A percentile compares a stretch with the other conserved stretches of the same genome.
These are phyloP conservation scores for Antarctomyces pellizariae DNA, from an alignment of 495 filamentous ascomycete genomes.

Conservation along the genomic window DNA sequence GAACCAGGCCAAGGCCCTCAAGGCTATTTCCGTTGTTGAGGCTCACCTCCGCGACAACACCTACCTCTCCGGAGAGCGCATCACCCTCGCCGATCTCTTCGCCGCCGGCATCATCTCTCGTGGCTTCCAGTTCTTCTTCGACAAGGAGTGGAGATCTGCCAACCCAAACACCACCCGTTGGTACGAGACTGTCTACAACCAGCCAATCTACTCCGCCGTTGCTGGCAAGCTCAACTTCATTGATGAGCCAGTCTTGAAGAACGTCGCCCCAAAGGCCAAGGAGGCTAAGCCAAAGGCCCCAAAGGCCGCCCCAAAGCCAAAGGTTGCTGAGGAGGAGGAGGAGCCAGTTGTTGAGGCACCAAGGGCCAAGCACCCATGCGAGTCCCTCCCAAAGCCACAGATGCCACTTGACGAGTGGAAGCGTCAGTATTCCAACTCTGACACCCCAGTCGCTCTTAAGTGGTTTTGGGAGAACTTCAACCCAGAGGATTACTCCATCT, in stretches of 20 bases:
- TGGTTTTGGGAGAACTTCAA: slow-evolving; percentile 98
- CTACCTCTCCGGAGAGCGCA: slow-evolving; percentile 90
- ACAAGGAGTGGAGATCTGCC: slow-evolving; percentile 58
- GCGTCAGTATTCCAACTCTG: slow-evolving; percentile 93
- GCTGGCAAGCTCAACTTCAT: slow-evolving; percentile 49
- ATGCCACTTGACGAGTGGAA: slow-evolving; percentile 91
- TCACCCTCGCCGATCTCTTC: slow-evolving; percentile 91
- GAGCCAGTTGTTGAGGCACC: slow-evolving; percentile 46
- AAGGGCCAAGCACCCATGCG: slow-evolving; percentile 92
- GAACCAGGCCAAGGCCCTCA: slow-evolving; percentile 35
- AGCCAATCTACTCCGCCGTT: slow-evolving; percentile 67
- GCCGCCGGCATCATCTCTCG: slow-evolving; percentile 50
- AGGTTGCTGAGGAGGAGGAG: slow-evolving; percentile 41
- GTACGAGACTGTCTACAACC: slow-evolving; percentile 84
- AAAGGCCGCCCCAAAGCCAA: slow-evolving; percentile 30
- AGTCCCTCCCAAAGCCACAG: slow-evolving; percentile 56
- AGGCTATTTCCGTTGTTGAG: slow-evolving; percentile 49
- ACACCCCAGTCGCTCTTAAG: slow-evolving; percentile 67
- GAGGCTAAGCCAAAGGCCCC: slow-evolving; percentile 30
- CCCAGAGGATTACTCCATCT: slow-evolving; percentile 84
- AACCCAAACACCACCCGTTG: slow-evolving; percentile 77
- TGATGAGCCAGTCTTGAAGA: slow-evolving; percentile 66
- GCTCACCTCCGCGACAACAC: slow-evolving; percentile 79
- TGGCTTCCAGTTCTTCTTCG: slow-evolving; percentile 72
- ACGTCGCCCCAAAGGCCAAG: slow-evolving; percentile 84